Conservation (phyloP, 441 rosid species). For the Arabidopsis hybrid region DNA sequence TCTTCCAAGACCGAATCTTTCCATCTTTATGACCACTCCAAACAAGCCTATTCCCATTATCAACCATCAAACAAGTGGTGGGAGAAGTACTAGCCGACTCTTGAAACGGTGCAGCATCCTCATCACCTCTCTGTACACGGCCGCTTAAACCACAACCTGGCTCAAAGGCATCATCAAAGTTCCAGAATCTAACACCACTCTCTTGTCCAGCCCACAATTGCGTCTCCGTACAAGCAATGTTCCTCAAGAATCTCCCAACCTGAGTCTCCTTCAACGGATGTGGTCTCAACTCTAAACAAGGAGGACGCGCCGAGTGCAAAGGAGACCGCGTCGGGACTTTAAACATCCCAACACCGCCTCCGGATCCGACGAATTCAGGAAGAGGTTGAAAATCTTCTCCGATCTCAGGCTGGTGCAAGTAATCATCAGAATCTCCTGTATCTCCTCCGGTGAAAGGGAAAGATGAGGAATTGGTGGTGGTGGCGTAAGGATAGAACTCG, state of each 20-base stretch:
- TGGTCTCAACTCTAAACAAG: constrained; percentile 85
- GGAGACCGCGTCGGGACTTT: constrained; percentile 77
- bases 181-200: constrained; percentile 88
- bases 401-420: constrained; percentile 45
- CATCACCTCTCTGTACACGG: constrained; percentile 89
- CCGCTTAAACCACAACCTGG: constrained; percentile 72
- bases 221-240: constrained; percentile 81
- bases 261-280: constrained; percentile 97
- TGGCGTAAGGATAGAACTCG: constrained; percentile 54
- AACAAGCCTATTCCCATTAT: constrained; percentile 70
- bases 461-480: constrained; percentile 32
- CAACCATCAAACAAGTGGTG: constrained; percentile 80
- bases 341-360: constrained; percentile 72
- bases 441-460: constrained; percentile 36
- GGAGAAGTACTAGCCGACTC: constrained; percentile 86
- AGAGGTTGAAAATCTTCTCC: constrained; percentile 52
- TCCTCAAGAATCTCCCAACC: constrained; percentile 87
- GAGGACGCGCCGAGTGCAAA: constrained; percentile 87
- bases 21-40: constrained; percentile 99
- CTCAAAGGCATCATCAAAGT: constrained; percentile 65
- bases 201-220: constrained; percentile 99
- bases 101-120: constrained; percentile 97
- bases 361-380: constrained; percentile 65
- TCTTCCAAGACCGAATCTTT: constrained; percentile 90
- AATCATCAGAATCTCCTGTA: constrained; percentile 46